phyloP scores from a whole-genome alignment of 2,329 filamentous ascomycete genomes.

The Hirsutella thompsonii region DNA sequence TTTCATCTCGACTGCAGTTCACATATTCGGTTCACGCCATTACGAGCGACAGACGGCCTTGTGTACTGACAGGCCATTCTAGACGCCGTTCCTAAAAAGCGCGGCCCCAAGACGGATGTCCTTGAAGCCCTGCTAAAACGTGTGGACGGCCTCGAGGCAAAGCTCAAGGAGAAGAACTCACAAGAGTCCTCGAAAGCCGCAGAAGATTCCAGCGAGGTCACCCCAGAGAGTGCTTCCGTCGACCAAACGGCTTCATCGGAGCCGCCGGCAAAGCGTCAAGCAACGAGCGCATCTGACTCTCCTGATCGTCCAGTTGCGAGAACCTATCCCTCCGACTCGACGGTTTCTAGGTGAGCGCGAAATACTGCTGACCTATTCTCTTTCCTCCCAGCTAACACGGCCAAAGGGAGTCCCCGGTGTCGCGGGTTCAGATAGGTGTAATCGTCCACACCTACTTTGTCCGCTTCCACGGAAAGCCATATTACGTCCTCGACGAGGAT shows the following conservation, averaged over 20 bases:
- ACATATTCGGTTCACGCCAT: no score
- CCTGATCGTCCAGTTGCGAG: slow-evolving; percentile 1
- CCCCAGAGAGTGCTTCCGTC: background rate
- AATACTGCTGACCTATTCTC: background rate
- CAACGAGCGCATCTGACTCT: slow-evolving; percentile 20
- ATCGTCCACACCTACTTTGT: slow-evolving; percentile 70
- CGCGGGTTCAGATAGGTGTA: slow-evolving; percentile 41
- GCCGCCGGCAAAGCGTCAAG: slow-evolving; percentile 25
- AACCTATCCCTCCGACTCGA: background rate
- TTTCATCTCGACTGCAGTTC: background rate
- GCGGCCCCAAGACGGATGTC: slow-evolving; percentile 82
- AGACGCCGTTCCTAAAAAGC: slow-evolving; percentile 85
- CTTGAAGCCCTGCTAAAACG: slow-evolving; percentile 73
- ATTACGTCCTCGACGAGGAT: slow-evolving; percentile 67
- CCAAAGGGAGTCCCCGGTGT: slow-evolving; percentile 30
- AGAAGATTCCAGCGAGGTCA: slow-evolving; percentile 1
- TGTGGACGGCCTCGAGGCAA: slow-evolving; percentile 73
- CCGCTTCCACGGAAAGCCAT: slow-evolving; percentile 70
- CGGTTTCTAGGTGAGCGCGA: no score
- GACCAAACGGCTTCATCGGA: slow-evolving; percentile 12
- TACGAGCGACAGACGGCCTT: no score
- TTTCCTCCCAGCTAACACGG: background rate
- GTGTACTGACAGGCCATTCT: slow-evolving; percentile 1
- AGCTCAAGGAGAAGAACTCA: slow-evolving; percentile 55
- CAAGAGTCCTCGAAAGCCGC: slow-evolving; percentile 7